Conservation (phyloP, 495 filamentous ascomycete genomes). For the Talaromyces wortmannii region DNA sequence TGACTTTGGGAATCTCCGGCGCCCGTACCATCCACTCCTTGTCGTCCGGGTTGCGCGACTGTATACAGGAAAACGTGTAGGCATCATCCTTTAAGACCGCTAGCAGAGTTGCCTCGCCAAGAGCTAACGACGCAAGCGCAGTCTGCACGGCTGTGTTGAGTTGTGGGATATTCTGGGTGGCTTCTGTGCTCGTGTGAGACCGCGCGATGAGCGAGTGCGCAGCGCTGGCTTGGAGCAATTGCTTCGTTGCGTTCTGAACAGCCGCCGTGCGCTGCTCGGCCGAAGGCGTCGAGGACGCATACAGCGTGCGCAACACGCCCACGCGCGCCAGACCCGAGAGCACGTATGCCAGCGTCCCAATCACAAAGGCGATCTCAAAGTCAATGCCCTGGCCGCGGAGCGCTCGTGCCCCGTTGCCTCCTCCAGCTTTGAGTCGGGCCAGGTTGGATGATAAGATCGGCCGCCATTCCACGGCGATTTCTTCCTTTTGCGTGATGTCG, state of each 20-base stretch:
- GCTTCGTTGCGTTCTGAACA: conserved; percentile 67
- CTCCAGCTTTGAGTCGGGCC: conserved; percentile 26
- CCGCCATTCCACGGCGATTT: conserved; percentile 73
- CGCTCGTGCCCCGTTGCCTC: conserved; percentile 37
- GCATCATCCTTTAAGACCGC: conserved; percentile 91
- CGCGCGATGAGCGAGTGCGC: conserved; percentile 61
- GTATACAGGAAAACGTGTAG: conserved; percentile 71
- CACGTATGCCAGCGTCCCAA: conserved; percentile 69
- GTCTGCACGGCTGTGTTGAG: conserved; percentile 39
- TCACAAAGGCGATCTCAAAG: conserved; percentile 72
- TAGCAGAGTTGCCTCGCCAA: conserved; percentile 84
- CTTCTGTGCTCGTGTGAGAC: background rate
- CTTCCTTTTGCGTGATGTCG: conserved; percentile 53
- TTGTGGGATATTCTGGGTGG: conserved; percentile 1
- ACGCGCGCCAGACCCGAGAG: conserved; percentile 63
- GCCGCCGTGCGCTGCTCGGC: conserved; percentile 59
- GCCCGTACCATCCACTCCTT: conserved; percentile 90
- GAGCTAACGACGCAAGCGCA: conserved; percentile 64
- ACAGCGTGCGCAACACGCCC: conserved; percentile 43
- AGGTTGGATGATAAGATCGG: conserved; percentile 56
- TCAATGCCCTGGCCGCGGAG: conserved; percentile 67
- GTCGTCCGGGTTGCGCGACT: conserved; percentile 69
- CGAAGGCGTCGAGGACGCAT: conserved; percentile 53
- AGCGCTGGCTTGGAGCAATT: conserved; percentile 72
- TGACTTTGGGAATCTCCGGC: conserved; percentile 79